Percentiles rank a stretch among this genome's conserved stretches.
Evolutionary conservation across 495 filamentous ascomycete species (phyloP).

Genomic region (Glonium stellatum): DNA sequence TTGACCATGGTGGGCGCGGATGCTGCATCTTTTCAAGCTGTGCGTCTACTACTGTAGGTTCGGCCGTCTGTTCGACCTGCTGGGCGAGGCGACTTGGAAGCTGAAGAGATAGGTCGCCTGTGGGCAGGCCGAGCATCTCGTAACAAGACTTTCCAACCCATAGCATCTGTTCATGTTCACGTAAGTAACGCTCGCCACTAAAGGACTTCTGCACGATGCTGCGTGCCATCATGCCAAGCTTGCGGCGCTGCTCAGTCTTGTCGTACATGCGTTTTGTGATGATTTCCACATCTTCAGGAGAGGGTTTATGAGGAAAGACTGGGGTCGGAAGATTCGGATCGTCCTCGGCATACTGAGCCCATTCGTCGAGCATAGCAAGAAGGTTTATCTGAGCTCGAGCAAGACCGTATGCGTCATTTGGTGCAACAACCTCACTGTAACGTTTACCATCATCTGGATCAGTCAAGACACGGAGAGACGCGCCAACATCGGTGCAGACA

Average conservation of each 20-base stretch:
- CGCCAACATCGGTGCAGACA: constrained; percentile 59
- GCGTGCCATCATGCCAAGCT: constrained; percentile 55
- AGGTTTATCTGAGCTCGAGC: constrained; percentile 58
- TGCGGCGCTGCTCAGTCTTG: constrained; percentile 51
- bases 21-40: constrained; percentile 31
- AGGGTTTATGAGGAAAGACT: constrained; percentile 45
- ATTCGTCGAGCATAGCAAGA: constrained; percentile 54
- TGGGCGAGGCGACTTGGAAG: constrained; percentile 15
- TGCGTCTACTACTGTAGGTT: background rate
- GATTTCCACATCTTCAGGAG: constrained; percentile 44
- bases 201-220: constrained; percentile 56
- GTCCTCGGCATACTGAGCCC: constrained; percentile 50
- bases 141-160: constrained; percentile 50
- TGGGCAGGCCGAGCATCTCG: constrained; percentile 23
- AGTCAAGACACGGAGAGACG: constrained; percentile 56
- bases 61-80: background rate
- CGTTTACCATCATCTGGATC: constrained; percentile 51
- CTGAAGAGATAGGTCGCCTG: constrained; percentile 6
- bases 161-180: constrained; percentile 65
- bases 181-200: constrained; percentile 54
- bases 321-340: constrained; percentile 36
- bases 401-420: constrained; percentile 53
- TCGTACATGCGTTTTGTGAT: constrained; percentile 57
- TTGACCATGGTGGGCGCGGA: constrained; percentile 13
- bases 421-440: constrained; percentile 56